Evolutionary conservation across 352 stramenopile species (phyloP).

Genomic region (Globisporangium paddicum): DNA sequence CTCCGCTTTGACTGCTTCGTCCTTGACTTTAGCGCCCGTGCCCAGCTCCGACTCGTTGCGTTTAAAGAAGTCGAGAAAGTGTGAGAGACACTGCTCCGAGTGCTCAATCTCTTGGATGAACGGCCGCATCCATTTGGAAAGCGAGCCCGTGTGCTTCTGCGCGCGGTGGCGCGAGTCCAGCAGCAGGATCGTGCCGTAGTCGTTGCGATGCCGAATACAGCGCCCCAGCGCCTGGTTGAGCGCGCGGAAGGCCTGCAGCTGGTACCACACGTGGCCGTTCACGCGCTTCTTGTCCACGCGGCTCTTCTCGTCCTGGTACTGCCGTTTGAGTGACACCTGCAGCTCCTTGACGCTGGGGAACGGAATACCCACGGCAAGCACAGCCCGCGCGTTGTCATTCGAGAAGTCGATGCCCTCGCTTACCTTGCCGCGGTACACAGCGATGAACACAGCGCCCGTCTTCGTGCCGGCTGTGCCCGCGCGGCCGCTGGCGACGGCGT

Average conservation of each 20-base stretch:
- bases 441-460: slow-evolving; percentile 94
- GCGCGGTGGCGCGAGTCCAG: slow-evolving; percentile 88
- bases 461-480: slow-evolving; percentile 4
- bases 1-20: not conserved
- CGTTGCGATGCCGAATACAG: slow-evolving; percentile 96
- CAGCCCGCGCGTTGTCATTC: slow-evolving; percentile 94
- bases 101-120: slow-evolving; percentile 72
- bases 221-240: slow-evolving; percentile 99
- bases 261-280: slow-evolving; percentile 93
- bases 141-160: slow-evolving; percentile 49
- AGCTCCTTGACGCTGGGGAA: slow-evolving; percentile 96
- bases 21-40: slow-evolving; percentile 1
- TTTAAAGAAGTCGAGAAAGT: slow-evolving; percentile 64
- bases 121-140: slow-evolving; percentile 81
- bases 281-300: slow-evolving; percentile 53
- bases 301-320: slow-evolving; percentile 81
- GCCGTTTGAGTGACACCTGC: slow-evolving; percentile 72
- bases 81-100: slow-evolving; percentile 47
- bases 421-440: slow-evolving; percentile 98
- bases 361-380: slow-evolving; percentile 98
- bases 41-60: slow-evolving; percentile 44
- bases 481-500: slow-evolving; percentile 25
- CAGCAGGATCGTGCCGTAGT: slow-evolving; percentile 98
- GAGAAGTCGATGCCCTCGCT: slow-evolving; percentile 98
- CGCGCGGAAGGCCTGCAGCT: slow-evolving; percentile 95